These are phyloP conservation scores for Tolypocladium ophioglossoides DNA, from an alignment of 2,329 filamentous ascomycete species.

Conservation along the genomic window DNA sequence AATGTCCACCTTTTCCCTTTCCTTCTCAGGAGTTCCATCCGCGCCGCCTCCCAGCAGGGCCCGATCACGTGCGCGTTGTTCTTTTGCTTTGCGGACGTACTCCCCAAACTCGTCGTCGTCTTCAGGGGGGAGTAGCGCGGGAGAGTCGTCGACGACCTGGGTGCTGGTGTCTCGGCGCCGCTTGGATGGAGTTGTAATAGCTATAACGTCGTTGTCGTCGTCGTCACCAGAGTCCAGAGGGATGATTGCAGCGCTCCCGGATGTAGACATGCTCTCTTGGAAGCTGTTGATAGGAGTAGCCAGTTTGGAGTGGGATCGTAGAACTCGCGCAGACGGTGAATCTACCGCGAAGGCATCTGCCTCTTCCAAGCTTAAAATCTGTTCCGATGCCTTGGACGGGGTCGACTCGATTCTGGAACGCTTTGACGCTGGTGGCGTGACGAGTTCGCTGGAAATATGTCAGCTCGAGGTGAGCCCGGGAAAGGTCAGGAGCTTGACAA, in stretches of 20 bases:
- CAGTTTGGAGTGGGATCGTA: conserved; percentile 5
- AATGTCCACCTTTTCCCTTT: conserved; percentile 19
- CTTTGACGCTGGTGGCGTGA: conserved; percentile 28
- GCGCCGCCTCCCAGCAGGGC: conserved; percentile 10
- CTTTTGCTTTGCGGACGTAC: conserved; percentile 32
- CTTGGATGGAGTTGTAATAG: background rate
- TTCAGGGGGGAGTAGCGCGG: conserved; percentile 8
- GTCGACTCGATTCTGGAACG: conserved; percentile 18
- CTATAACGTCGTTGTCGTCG: conserved; percentile 3
- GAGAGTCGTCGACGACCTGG: conserved; percentile 13
- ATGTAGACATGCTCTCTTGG: background rate
- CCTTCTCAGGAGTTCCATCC: conserved; percentile 9
- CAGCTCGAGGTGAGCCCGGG: background rate
- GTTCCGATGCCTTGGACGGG: conserved; percentile 7
- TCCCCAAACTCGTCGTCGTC: conserved; percentile 33
- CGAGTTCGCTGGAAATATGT: conserved; percentile 16
- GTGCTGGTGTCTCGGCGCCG: conserved; percentile 9
- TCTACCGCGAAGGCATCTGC: conserved; percentile 7
- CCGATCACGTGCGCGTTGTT: conserved; percentile 16
- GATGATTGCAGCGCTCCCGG: conserved; percentile 12
- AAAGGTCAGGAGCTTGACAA: background rate
- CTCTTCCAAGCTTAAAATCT: conserved; percentile 6
- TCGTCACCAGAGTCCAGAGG: conserved; percentile 22
- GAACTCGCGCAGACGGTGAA: conserved; percentile 12
- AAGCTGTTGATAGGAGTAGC: conserved; percentile 1